Base-by-base conservation (phyloP, 2,329 filamentous ascomycete genomes). In the Sporothrix dimorphospora region DNA sequence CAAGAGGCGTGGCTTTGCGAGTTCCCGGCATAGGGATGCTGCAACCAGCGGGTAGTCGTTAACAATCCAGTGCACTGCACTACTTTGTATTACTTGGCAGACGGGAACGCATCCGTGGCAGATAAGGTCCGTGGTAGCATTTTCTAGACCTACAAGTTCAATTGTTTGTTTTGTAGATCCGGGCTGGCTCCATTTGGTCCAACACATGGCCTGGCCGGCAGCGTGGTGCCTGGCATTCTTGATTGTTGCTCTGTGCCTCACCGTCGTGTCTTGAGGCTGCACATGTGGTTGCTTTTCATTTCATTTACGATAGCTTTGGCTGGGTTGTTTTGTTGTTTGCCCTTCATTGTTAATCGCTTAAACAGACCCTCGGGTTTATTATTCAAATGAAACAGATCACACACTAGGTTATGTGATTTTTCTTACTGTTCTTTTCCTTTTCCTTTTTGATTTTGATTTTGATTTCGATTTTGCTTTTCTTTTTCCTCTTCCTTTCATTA, bases 161-260 rank as follows among this genome's bases (percentile, higher is more conserved):
- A 27, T 27, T 65, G 38, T 65, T 66, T 66, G 63, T 49, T 49
- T 49, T 66, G 63, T 66, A 47, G 63, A 49, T 66, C 63, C 63
- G 42, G 40, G 38, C 40, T 16, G 6, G 21, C 38, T 65, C 38
- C 59, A 16, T 45, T 65, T 63, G 12, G n/a, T 45, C n/a, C 59
- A 45, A 27, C 38, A 38, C 59, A 19, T 45, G n/a, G 59, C 21
- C n/a, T 40, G 40, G 6, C 38, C 5, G 12, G n/a, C 38, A n/a
- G 59, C 38, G 38, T 65, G 38, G 59, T 63, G 38, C n/a, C n/a
- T 65, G 45, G 59, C 59, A 45, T 45, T 65, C 38, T 27, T 42
- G 59, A 12, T 14, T 19, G 21, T 16, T 24, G 12, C 9, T 12
- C 55, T n/a, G 55, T 59, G 30, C 55, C 30, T 59, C 55, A 30